Percentiles rank a stretch among this genome's conserved stretches.
Conservation (phyloP, 345 rosid genomes). For the Stellera chamaejasme region DNA sequence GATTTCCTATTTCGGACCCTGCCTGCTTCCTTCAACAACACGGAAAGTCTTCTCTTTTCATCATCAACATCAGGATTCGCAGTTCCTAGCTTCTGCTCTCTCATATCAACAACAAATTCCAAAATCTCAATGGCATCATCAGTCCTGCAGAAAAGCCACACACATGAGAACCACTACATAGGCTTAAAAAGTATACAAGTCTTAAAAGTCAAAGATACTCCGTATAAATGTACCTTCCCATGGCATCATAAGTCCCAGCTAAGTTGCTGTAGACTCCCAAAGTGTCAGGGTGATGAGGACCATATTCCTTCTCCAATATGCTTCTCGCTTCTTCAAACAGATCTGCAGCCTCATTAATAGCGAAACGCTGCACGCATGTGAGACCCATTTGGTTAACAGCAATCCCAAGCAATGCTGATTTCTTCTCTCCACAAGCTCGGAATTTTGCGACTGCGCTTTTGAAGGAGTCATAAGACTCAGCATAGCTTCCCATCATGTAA, state of each 20-base stretch:
- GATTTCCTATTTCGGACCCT: conserved; percentile 65
- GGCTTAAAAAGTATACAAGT: neutral
- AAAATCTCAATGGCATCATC: conserved; percentile 89
- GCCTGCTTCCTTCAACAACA: conserved; percentile 84
- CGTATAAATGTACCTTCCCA: conserved; percentile 74
- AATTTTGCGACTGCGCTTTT: conserved; percentile 59
- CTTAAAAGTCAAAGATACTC: neutral
- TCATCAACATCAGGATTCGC: conserved; percentile 87
- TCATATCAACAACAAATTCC: conserved; percentile 75
- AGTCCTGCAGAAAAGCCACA: conserved; percentile 32
- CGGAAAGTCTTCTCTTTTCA: conserved; percentile 66
- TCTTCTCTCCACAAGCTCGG: conserved; percentile 71
- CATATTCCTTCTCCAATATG: conserved; percentile 74
- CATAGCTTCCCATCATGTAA: conserved; percentile 73
- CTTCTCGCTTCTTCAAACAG: conserved; percentile 83
- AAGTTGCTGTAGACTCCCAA: conserved; percentile 88
- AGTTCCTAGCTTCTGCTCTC: conserved; percentile 97
- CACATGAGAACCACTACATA: conserved; percentile 1
- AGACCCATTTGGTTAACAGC: conserved; percentile 91
- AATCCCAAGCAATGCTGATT: conserved; percentile 69
- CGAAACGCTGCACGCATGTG: conserved; percentile 61
- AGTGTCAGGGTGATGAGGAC: conserved; percentile 92
- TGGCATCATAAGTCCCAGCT: conserved; percentile 95
- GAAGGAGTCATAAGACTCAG: conserved; percentile 61
- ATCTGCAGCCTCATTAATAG: conserved; percentile 82